Evolutionary conservation across 2,329 filamentous ascomycete genomes (phyloP).

Genomic region (Dactylellina cionopaga): DNA sequence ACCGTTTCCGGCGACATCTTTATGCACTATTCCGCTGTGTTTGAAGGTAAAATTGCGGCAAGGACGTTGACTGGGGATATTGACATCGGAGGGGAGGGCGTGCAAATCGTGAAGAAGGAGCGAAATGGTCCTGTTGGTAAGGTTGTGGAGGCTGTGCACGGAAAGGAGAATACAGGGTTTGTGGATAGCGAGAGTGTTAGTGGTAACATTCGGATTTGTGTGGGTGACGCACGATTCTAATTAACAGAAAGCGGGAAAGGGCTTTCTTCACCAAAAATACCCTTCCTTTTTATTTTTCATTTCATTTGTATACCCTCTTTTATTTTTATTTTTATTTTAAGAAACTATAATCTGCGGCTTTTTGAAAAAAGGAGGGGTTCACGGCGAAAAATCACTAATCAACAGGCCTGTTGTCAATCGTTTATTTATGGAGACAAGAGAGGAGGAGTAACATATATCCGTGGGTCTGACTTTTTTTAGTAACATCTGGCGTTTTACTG

Average conservation of each 20-base stretch:
- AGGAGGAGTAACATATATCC: neutral
- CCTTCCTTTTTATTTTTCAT: slow-evolving; percentile 16
- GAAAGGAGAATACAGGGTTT: slow-evolving; percentile 8
- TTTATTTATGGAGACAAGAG: slow-evolving; percentile 22
- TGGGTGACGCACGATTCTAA: slow-evolving; percentile 32
- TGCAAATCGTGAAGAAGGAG: slow-evolving; percentile 22
- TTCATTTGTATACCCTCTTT: slow-evolving; percentile 32
- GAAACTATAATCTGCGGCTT: slow-evolving; percentile 24
- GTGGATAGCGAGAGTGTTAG: slow-evolving; percentile 43
- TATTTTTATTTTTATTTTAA: slow-evolving; percentile 8
- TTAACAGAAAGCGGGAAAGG: too few species aligned
- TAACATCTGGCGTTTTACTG: slow-evolving; percentile 25
- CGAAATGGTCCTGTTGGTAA: slow-evolving; percentile 38
- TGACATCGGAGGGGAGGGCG: slow-evolving; percentile 27
- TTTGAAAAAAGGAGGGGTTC: slow-evolving; percentile 16
- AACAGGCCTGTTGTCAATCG: slow-evolving; percentile 53
- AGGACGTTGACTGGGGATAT: slow-evolving; percentile 31
- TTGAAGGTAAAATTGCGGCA: slow-evolving; percentile 32
- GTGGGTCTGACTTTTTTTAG: slow-evolving; percentile 5
- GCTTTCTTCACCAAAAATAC: neutral
- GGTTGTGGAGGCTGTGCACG: slow-evolving; percentile 45
- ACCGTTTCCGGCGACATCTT: slow-evolving; percentile 33
- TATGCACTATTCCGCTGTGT: slow-evolving; percentile 37
- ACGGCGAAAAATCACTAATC: slow-evolving; percentile 47
- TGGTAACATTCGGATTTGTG: slow-evolving; percentile 43